Percentiles rank a stretch among this genome's conserved stretches.
These are phyloP conservation scores for Spathaspora girioi DNA, from an alignment of 805 yeast genomes.

Conservation along the genomic window DNA sequence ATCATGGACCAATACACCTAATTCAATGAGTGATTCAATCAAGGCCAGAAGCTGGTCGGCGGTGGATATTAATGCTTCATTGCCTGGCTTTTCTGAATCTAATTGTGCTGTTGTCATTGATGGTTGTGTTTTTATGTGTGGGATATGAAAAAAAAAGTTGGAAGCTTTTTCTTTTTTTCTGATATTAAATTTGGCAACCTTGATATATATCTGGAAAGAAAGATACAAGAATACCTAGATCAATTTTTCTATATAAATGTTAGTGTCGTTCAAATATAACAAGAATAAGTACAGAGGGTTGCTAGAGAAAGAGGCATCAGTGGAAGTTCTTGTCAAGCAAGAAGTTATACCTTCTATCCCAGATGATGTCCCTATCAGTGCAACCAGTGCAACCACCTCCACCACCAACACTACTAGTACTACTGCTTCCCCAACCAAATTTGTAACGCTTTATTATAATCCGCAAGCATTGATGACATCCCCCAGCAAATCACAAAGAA, in stretches of 20 bases:
- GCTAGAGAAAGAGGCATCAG: not conserved
- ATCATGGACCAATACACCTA: constrained; percentile 91
- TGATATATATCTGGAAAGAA: not conserved
- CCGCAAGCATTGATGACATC: constrained; percentile 4
- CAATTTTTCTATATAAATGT: not conserved
- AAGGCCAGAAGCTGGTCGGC: constrained; percentile 29
- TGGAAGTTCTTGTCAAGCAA: not conserved
- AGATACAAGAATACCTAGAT: too few relatives aligned
- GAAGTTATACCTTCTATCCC: not conserved
- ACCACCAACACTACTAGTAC: not conserved
- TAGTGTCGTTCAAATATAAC: constrained; percentile 6
- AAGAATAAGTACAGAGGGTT: constrained; percentile 1
- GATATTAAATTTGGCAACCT: not conserved
- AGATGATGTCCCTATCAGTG: not conserved
- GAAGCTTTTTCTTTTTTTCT: not conserved
- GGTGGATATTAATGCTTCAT: constrained; percentile 26
- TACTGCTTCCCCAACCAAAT: constrained; percentile 4
- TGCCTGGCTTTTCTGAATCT: constrained; percentile 14
- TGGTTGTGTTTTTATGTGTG: not conserved
- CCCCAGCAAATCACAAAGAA: not conserved
- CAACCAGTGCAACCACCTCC: not conserved
- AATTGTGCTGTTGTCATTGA: constrained; percentile 31
- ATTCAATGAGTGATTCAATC: constrained; percentile 75
- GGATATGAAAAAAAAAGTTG: not conserved
- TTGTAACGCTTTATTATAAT: constrained; percentile 11